Evolutionary conservation across 2,329 filamentous ascomycete species (phyloP).

Genomic region (Chalaropsis ovoidea): DNA sequence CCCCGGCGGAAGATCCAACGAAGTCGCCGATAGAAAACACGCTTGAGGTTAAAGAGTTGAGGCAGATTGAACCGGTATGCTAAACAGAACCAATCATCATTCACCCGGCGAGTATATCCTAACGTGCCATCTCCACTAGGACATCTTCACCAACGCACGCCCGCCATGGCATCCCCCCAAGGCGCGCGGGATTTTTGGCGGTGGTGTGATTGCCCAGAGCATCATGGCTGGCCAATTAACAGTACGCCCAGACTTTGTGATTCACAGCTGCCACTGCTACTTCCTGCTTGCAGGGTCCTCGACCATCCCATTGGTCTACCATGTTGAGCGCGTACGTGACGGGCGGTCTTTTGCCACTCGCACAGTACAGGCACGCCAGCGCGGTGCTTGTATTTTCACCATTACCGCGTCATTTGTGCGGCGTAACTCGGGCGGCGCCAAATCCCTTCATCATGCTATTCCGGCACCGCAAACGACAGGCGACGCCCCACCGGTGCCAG

Average conservation of each 20-base stretch:
- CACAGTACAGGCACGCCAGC: slow-evolving; percentile 90
- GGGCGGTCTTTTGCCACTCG: slow-evolving; percentile 82
- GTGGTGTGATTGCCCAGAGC: slow-evolving; percentile 84
- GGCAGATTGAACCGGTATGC: slow-evolving; percentile 59
- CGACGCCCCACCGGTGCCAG: slow-evolving; percentile 32
- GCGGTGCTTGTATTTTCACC: slow-evolving; percentile 84
- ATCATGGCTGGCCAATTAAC: slow-evolving; percentile 82
- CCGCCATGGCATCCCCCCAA: slow-evolving; percentile 86
- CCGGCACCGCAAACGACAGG: slow-evolving; percentile 43
- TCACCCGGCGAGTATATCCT: neutral
- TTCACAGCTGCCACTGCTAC: slow-evolving; percentile 98
- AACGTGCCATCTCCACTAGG: slow-evolving; percentile 37
- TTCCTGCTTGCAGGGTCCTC: slow-evolving; percentile 86
- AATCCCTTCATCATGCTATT: slow-evolving; percentile 54
- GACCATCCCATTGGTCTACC: slow-evolving; percentile 79
- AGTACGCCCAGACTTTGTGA: slow-evolving; percentile 65
- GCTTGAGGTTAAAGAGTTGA: slow-evolving; percentile 72
- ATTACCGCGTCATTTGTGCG: slow-evolving; percentile 83
- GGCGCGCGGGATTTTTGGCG: slow-evolving; percentile 87
- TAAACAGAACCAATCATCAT: neutral
- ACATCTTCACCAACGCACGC: slow-evolving; percentile 91
- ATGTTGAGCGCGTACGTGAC: slow-evolving; percentile 87
- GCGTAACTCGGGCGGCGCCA: slow-evolving; percentile 45
- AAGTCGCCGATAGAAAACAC: slow-evolving; percentile 82
- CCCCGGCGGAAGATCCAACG: slow-evolving; percentile 59